Base-by-base conservation (phyloP, 768 basidiomycete species). In the Rhizopogon vulgaris region DNA sequence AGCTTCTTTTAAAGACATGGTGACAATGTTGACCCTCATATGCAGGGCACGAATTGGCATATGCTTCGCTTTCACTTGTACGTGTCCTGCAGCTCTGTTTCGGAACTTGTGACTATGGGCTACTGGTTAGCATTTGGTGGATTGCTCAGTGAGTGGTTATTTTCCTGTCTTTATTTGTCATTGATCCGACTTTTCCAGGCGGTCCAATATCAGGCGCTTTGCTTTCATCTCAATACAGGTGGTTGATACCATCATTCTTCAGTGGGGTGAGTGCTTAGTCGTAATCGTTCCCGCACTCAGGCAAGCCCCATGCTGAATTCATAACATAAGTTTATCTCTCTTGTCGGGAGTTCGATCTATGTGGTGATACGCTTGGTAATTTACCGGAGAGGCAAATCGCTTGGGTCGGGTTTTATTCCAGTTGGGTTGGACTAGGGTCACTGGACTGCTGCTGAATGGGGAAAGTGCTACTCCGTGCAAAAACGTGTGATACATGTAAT, bases 201-300 rank as follows among this genome's bases (percentile, higher is more conserved):
- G 72, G 78, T 0, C 82, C 83, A 1, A 77, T 84, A 28, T 74
- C 73, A 37, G 83, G 83, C 2, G 77, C 78, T 2, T 67, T 84
- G 17, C 68, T 84, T 6, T 73, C 78, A 0, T 45, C 61, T 11
- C 64, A 68, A 4, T 81, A 76, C 57, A 62, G 73, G 4, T 84
- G 83, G 82, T 80, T 77, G 77, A 70, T 74, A 11, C 78, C 82
- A 4, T 75, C 75, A 1, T 39, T 81, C 9, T 84, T 82, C 58
- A 69, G 76, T 24, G 80, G 76, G 42, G 67, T 72, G 58, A 18
- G 63, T 57, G 6, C 6, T 37, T 37, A 4, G 4, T 15, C 28
- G 28, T 30, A 30, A 15, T 37, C 36, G 15, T 37, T 15, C 36
- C 15, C 15, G 36, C 12, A 37, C 6, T 15, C 15, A 14, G 28